phyloP scores from a whole-genome alignment of 345 rosid species.

The Populus pruinosa region DNA sequence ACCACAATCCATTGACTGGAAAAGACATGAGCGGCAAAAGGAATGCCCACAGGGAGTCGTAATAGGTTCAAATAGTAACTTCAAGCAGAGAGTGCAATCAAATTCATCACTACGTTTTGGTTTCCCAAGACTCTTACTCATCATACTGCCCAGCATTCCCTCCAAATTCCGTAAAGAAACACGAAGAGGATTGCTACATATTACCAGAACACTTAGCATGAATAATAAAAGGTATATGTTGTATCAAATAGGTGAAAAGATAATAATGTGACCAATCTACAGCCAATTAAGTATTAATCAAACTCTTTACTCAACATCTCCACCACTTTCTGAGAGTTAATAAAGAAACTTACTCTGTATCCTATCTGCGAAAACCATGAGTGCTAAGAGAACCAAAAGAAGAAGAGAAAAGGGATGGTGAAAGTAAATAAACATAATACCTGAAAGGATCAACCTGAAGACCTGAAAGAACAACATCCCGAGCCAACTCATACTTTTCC shows the following conservation, averaged over 20 bases:
- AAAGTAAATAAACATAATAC: slow-evolving; percentile 32
- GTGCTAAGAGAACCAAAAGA: not conserved
- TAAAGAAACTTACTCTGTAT: not conserved
- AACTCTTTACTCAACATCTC: not conserved
- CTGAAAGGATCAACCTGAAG: slow-evolving; percentile 88
- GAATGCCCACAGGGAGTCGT: slow-evolving; percentile 98
- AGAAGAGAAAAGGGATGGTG: not conserved
- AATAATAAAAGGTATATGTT: slow-evolving; percentile 15
- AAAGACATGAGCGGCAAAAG: slow-evolving; percentile 83
- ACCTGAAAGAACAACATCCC: slow-evolving; percentile 70
- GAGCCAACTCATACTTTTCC: slow-evolving; percentile 83
- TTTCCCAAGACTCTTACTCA: slow-evolving; percentile 39
- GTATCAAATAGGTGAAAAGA: not conserved
- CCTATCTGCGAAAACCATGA: not conserved
- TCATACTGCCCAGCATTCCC: slow-evolving; percentile 30
- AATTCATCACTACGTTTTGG: slow-evolving; percentile 77
- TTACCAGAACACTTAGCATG: slow-evolving; percentile 27
- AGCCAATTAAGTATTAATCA: not conserved
- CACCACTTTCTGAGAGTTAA: not conserved
- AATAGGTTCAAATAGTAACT: slow-evolving; percentile 77
- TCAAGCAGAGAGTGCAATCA: slow-evolving; percentile 89
- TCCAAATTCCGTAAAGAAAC: slow-evolving; percentile 68
- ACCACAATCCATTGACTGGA: slow-evolving; percentile 95
- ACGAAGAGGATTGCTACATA: slow-evolving; percentile 71
- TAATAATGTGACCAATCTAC: not conserved